A percentile compares a stretch with the other conserved stretches of the same genome.
Conservation (phyloP, 345 rosid genomes). For the Iberis pinnata region DNA sequence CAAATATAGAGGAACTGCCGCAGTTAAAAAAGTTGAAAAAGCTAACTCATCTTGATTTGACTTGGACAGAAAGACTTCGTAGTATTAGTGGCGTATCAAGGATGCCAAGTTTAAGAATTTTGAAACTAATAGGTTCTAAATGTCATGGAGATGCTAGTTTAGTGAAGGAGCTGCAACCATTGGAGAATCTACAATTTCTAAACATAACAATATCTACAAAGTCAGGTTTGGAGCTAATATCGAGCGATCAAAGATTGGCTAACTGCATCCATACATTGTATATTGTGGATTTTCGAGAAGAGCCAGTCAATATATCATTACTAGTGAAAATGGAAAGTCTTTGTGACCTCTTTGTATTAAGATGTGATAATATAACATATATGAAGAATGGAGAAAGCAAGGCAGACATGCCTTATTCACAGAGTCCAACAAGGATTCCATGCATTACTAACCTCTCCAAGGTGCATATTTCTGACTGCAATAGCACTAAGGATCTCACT, state of each 20-base stretch:
- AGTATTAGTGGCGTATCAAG: slow-evolving; percentile 6
- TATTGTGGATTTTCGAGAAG: background rate
- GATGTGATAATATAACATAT: background rate
- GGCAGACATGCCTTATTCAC: background rate
- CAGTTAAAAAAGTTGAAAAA: slow-evolving; percentile 1
- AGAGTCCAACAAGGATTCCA: background rate
- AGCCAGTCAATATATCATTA: background rate
- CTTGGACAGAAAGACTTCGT: background rate
- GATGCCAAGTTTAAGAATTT: background rate
- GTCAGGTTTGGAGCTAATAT: background rate
- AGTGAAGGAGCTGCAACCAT: slow-evolving; percentile 2
- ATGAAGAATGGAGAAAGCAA: fast-evolving
- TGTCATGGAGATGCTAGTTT: background rate
- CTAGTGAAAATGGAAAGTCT: slow-evolving; percentile 2
- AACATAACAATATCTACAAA: background rate
- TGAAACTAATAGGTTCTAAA: background rate
- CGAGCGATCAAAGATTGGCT: background rate
- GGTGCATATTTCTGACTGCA: background rate
- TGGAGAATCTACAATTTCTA: slow-evolving; percentile 1
- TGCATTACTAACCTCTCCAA: background rate
- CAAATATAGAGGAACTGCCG: slow-evolving; percentile 2
- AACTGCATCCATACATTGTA: background rate
- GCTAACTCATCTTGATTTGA: slow-evolving; percentile 13
- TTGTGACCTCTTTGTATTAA: background rate
- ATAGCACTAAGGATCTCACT: background rate